Base-by-base conservation (phyloP, 805 yeast genomes). In the Schwanniomyces polymorphus region DNA sequence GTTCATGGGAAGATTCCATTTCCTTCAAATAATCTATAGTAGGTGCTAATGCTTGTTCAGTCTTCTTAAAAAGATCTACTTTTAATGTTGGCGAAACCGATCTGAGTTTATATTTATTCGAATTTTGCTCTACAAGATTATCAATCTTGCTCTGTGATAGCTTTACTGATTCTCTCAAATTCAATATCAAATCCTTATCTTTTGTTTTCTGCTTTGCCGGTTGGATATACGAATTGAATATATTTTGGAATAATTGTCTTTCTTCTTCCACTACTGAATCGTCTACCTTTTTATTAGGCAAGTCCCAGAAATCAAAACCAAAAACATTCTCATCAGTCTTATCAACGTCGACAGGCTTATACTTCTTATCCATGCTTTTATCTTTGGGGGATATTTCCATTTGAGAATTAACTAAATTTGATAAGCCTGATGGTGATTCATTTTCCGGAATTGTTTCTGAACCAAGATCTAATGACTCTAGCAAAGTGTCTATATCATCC, bases 221-320 rank as follows among this genome's bases (percentile, higher is more conserved):
- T 21, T 51, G 43, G 50, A 59, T 53, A 40, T 61, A 63, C 12
- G 61, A 55, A 28, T 62, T 55, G 46, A 63, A 62, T 25, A 63
- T 58, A 41, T 62, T 56, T 43, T 52, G 58, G 40, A 63, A 61
- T 27, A 61, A 46, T 43, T 49, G 49, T 41, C 53, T 57, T 45
- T 63, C 67, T 27, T 59, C 60, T 16, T 58, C 50, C 7, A 54
- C 46, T 21, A 52, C 42, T 14, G 35, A 14, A 3, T 31, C 17
- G 9, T 31, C 35, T 27, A 53, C 49, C 27, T 23, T 41, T 11
- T 38, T n/a, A 21, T 41, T 33, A 5, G 27, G 43, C n/a, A 34
- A 18, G n/a, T 41, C 41, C 17, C 51, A 42, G 40, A 53, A 49
- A 18, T 52, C 53, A 17, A 50, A 31, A 7, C 52, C 56, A 44